Base-by-base conservation (phyloP, 331 rosid species). In the Acacia concinna region DNA sequence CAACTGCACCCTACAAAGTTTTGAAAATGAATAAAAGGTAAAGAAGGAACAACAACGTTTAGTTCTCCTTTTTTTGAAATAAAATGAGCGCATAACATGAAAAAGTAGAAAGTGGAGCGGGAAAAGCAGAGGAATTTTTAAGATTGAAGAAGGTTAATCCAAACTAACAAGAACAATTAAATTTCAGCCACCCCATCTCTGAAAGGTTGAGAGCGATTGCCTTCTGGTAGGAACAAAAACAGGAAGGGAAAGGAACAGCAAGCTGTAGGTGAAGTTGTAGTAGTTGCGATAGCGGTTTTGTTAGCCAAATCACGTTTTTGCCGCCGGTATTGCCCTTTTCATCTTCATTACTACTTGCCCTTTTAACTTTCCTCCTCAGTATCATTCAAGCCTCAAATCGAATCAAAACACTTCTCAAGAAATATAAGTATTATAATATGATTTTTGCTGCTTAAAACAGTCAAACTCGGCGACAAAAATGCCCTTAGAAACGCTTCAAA, bases 241-340 rank as follows among this genome's bases (percentile, higher is more conserved):
- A 81, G 60, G 87, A 82, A 84, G 86, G 78, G 71, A 68, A 88
- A 78, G 84, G 81, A 72, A 23, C 80, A 81, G 88, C 86, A 82
- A 82, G 68, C 88, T 84, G 83, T 76, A 57, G 89, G 86, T 79
- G 79, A 82, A 73, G 62, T 41, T 64, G 83, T 23, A 71, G 81
- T 78, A 78, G 86, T 78, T 80, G 85, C 71, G 69, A 46, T 66
- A 60, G 77, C 75, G 30, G 20, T 68, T 86, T 75, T 35, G 54
- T 75, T 60, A 74, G 44, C 72, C 49, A 40, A 63, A 54, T 32
- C 43, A 47, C 66, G 40, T 10, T 14, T 10, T 12, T 32, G 54
- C 69, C 71, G 65, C 14, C 78, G 28, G 28, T 79, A 28, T 78
- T 47, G 43, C 80, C 60, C 51, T 79, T 70, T 65, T 47, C 11